Evolutionary conservation across 1,284 basidiomycete genomes (phyloP).

Genomic region (Heterobasidion irregulare): DNA sequence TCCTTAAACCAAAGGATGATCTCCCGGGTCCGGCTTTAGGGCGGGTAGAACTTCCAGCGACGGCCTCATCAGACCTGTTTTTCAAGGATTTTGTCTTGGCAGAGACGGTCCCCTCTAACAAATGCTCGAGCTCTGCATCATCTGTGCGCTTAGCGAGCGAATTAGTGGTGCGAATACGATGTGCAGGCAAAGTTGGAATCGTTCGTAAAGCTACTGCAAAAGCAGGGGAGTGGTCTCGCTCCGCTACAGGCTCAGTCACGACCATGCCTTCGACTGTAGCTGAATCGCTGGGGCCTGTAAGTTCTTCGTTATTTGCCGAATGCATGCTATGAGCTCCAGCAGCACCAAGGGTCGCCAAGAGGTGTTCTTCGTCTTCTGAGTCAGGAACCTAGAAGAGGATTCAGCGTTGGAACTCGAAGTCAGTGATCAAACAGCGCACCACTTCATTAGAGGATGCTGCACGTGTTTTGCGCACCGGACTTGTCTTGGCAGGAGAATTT

Average conservation of each 20-base stretch:
- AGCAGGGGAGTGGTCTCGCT: background rate
- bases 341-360: background rate
- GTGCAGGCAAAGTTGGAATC: background rate
- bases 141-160: background rate
- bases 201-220: background rate
- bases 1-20: conserved; percentile 30
- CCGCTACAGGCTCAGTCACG: background rate
- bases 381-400: conserved; percentile 9
- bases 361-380: conserved; percentile 8
- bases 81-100: background rate
- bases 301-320: background rate
- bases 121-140: background rate
- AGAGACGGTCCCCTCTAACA: background rate
- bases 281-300: background rate
- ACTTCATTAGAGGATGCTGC: background rate
- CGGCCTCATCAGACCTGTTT: background rate
- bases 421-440: background rate
- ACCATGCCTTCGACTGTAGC: background rate
- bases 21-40: conserved; percentile 39
- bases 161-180: background rate
- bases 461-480: background rate
- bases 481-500: background rate
- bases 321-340: background rate
- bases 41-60: conserved; percentile 2
- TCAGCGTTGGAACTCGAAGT: background rate